Percentiles rank a stretch among this genome's conserved stretches.
phyloP scores from a whole-genome alignment of 2,329 filamentous ascomycete species.

The Biscogniauxia marginata region DNA sequence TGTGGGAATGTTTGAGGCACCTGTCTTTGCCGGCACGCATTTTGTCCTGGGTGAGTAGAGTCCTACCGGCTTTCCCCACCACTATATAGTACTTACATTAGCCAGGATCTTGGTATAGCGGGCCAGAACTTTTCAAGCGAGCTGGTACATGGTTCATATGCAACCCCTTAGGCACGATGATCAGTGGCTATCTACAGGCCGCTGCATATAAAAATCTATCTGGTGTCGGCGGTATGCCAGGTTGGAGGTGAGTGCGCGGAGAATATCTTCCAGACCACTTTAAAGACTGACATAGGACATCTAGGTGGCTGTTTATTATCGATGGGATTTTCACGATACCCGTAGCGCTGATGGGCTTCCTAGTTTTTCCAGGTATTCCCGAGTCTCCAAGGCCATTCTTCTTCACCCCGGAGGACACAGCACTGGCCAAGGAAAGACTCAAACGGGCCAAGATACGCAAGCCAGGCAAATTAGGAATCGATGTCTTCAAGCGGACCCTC shows the following conservation, averaged over 20 bases:
- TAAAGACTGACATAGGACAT: background rate
- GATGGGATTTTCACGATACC: slow-evolving; percentile 55
- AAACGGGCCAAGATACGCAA: slow-evolving; percentile 31
- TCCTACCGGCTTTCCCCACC: background rate
- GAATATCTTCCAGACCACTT: background rate
- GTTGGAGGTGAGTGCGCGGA: slow-evolving; percentile 16
- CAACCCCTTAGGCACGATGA: slow-evolving; percentile 30
- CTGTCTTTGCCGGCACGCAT: slow-evolving; percentile 33
- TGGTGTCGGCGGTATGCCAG: slow-evolving; percentile 19
- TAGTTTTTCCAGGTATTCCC: slow-evolving; percentile 44
- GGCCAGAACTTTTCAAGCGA: slow-evolving; percentile 31
- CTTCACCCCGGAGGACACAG: slow-evolving; percentile 35
- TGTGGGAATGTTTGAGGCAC: slow-evolving; percentile 34
- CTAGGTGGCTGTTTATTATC: slow-evolving; percentile 53
- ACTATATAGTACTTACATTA: background rate
- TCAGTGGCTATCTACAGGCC: slow-evolving; percentile 32
- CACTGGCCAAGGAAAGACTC: slow-evolving; percentile 36
- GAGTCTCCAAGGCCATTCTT: slow-evolving; percentile 39
- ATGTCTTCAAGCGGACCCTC: slow-evolving; percentile 45
- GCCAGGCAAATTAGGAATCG: slow-evolving; percentile 40
- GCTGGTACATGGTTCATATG: slow-evolving; percentile 31
- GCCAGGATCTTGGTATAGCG: slow-evolving; percentile 28
- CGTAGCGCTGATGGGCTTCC: slow-evolving; percentile 48
- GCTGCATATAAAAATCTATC: slow-evolving; percentile 23
- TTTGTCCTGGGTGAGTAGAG: slow-evolving; percentile 28